Evolutionary conservation across 768 basidiomycete genomes (phyloP), one percentile per base, ranked within the genome.

Genomic region (Termitomyces bulborhizus): DNA sequence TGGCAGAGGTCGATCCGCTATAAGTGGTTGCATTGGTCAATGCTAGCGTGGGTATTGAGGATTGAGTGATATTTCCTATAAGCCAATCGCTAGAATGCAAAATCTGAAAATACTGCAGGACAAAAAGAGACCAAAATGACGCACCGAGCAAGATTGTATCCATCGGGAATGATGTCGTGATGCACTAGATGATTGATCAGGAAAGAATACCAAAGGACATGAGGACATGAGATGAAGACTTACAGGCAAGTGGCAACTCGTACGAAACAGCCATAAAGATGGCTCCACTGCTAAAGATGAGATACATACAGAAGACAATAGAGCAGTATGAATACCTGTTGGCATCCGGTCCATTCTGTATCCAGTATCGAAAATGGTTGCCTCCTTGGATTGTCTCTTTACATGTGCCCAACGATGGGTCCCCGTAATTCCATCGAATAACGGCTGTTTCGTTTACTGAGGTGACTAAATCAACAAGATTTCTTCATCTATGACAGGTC

Each of bases 351-450:
- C 91, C 92, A 56, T 90, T 78, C 71, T 95, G 93, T 5, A 76
- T 69, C 93, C 92, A 95, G 68, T 93, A 95, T 40, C 93, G 81
- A 65, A 93, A 82, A 65, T 97, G 93, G 64, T 89, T 80, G 6
- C 94, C 94, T 1, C 93, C 93, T 60, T 89, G 65, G 41, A 95
- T 78, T 2, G 90, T 89, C 69, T 97, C 93, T 61, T 80, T 72
- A 69, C 94, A 96, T 1, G 93, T 81, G 0, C 94, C 94, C n/a
- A 94, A 68, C 50, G 83, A 73, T 0, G 84, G 80, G 62, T 96
- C 84, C 7, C 83, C 84, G 66, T 90, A 98, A 65, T 93, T 81
- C 80, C 83, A 93, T 36, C 94, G 79, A 26, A 95, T 83, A n/a
- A 86, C 88, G 7, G 84, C 83, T 0, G 88, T 87, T 66, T 97